Evolutionary conservation across 2,329 filamentous ascomycete species (phyloP), one percentile per base, ranked within the genome.

Genomic region (Diplodia scrobiculata): DNA sequence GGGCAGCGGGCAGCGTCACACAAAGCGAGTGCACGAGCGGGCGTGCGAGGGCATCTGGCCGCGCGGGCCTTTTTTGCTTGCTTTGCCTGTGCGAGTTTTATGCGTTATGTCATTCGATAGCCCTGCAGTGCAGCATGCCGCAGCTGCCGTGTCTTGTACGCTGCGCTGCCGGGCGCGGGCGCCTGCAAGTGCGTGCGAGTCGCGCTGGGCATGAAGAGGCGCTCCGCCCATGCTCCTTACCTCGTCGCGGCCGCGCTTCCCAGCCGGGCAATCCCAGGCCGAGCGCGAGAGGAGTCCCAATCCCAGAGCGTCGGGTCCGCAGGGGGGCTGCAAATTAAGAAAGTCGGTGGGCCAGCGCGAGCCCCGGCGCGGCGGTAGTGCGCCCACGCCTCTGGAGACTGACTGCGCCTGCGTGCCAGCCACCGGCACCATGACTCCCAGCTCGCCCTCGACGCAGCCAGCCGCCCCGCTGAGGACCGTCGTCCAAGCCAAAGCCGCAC

Each of bases 161-260:
- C 53, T 36, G 34, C 36, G 34, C 34, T 38, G 54, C 34, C 36
- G 29, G 17, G 17, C n/a, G 54, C 19, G 34, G 34, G 19, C 54
- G 10, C 34, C 55, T 47, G 38, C 54, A 38, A 59, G 54, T 45
- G 38, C 38, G 38, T 41, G 54, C 55, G 55, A 59, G 55, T 59
- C 55, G 55, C 55, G 55, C 55, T 59, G 55, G 55, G 55, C 55
- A 59, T 59, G 55, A 59, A 59, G 55, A 59, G 41, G 55, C 38
- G 38, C 55, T 27, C 34, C 54, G 54, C 32, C 32, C 36, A 19
- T 45, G 36, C 36, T 58, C 55, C 55, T 59, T 59, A 41, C 55
- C 53, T 59, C 38, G 55, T 59, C 38, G 38, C 55, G 55, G 53
- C 13, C 55, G 38, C 55, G 38, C 25, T 41, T 47, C 55, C 55